These are phyloP conservation scores for Flaveria trinervia DNA, from an alignment of 129 eudicot genomes.

Conservation along the genomic window DNA sequence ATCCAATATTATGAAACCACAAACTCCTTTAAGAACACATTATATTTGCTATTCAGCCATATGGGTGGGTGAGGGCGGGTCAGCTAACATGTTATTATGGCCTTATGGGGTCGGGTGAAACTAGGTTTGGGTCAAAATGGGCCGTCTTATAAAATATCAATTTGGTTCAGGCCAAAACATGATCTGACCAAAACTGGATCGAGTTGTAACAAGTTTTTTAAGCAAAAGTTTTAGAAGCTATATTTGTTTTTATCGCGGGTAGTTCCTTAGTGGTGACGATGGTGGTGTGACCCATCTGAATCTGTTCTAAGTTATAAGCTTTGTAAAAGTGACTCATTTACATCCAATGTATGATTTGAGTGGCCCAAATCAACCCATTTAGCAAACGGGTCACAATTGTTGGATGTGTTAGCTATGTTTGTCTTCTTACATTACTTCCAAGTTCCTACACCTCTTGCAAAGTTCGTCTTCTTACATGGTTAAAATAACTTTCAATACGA, in stretches of 20 bases:
- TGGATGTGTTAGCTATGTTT: neutral
- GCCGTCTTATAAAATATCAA: neutral
- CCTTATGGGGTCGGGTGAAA: neutral
- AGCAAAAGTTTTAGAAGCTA: neutral
- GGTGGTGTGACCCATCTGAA: neutral
- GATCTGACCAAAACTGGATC: neutral
- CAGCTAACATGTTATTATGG: neutral
- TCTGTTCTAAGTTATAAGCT: neutral
- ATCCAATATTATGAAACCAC: neutral
- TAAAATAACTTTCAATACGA: too few species aligned
- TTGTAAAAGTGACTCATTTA: neutral
- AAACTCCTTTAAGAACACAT: neutral
- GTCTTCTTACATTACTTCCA: neutral
- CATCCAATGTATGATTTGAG: too few species aligned
- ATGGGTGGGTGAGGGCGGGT: neutral
- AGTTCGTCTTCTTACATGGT: neutral
- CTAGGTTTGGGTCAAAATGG: neutral
- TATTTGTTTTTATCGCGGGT: too few species aligned
- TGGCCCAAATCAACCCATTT: too few species aligned
- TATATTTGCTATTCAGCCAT: neutral
- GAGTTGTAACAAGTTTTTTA: neutral
- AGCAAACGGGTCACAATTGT: neutral
- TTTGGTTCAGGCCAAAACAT: neutral
- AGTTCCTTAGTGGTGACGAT: too few species aligned
- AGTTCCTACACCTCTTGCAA: slow-evolving; percentile 3